Evolutionary conservation across 805 yeast species (phyloP), one percentile per base, ranked within the genome.

Genomic region (Wickerhamiella spandovensis): DNA sequence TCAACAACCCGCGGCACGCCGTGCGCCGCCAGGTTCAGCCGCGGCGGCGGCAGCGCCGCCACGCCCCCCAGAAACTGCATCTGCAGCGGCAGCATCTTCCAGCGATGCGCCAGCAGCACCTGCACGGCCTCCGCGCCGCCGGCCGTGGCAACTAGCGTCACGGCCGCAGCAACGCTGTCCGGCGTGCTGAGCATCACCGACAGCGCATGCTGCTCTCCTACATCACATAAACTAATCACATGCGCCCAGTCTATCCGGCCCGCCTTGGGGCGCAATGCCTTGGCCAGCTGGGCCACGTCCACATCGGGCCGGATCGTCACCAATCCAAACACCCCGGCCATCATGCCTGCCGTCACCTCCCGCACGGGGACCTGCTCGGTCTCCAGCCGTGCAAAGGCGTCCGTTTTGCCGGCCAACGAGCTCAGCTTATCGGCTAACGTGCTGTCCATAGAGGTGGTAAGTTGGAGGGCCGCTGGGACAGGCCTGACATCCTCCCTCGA

Each of bases 1-100:
- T 30, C 24, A 5, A 60, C 57, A 13, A 60, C 39, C 5, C 51
- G 41, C 32, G 54, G 53, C 32, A 35, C 46, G 51, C 44, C 58
- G 50, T n/a, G 50, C 22, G 23, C 39, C 37, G 52, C 43, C 13
- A 48, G 48, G 20, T 30, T 37, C 38, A 32, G 50, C 22, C 44
- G 52, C 17, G 37, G 52, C 21, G 43, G 50, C 1, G 52, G 51
- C 15, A 46, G 47, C n/a, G 50, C 42, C 20, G 47, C 49, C 13
- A 48, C 48, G 22, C 45, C 44, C 21, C 44, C 37, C 35, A 47
- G 48, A 17, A 51, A 38, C 35, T 48, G 49, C 9, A 46, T 51
- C 37, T 50, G 53, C 23, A 48, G 37, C 8, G 37, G 18, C 39
- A 52, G 44, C 20, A 47, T 24, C 21, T 35, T 32, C 58, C 53